Base-by-base conservation (phyloP, 192 early-diverging fungal species). In the Bifiguratus adelaidae region DNA sequence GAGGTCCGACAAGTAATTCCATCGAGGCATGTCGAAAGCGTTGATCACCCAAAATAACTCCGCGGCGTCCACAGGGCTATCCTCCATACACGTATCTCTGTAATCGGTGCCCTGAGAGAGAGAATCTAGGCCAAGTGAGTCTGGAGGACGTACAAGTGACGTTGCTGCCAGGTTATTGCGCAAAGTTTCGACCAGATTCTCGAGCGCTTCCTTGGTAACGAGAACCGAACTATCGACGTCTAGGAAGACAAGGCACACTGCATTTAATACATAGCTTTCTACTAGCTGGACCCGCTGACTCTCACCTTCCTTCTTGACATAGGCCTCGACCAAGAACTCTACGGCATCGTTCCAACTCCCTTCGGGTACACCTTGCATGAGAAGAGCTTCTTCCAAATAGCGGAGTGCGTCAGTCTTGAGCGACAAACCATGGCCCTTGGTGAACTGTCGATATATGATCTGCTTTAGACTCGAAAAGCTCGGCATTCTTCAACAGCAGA, bases 391-490 rank as follows among this genome's bases (percentile, higher is more conserved):
- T 49, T 74, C 74, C 32, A 91, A 59, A 41, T 71, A 84, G 21
- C 69, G 65, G 13, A 71, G 61, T 7, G 91, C 86, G 53, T 87
- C 87, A 7, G 77, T 65, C 38, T 86, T 77, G 2, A 92, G 62
- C 30, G 78, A 78, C 28, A 91, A 80, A 35, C 86, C 81, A 63
- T 86, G 78, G 41, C 83, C 86, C 44, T 83, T 81, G 4, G 79
- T 82, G 55, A 94, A 83, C 4, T 81, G 65, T 44, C 76, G 67
- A 51, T 78, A 85, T 52, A 89, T 83, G 32, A 34, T 34, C 32
- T 34, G 32, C 32, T 34, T 34, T n/a, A n/a, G n/a, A n/a, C n/a
- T n/a, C n/a, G n/a, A n/a, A n/a, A n/a, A n/a, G n/a, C n/a, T n/a
- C n/a, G n/a, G n/a, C n/a, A n/a, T n/a, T n/a, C n/a, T n/a, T n/a